Evolutionary conservation across 495 filamentous ascomycete species (phyloP), one percentile per base, ranked within the genome.

Genomic region (Penicillium flavigenum): DNA sequence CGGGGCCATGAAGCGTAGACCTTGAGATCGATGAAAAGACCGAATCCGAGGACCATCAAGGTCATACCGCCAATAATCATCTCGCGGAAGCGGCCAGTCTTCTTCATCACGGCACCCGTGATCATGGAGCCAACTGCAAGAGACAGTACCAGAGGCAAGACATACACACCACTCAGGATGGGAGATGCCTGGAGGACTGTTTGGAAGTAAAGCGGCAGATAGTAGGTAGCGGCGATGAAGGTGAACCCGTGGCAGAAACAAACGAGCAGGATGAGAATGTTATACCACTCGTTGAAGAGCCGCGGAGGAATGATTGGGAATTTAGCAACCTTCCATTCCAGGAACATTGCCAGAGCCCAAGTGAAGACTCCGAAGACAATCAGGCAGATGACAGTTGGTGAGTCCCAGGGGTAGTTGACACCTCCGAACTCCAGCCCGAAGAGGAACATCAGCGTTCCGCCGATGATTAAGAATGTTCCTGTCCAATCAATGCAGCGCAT

Each of bases 351-450:
- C 27, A 89, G 53, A 6, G 60, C 74, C 50, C 83, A 79, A n/a
- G 80, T 80, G 11, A 86, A 34, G 26, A 86, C 41, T 9, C 92
- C 91, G 61, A 92, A 91, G 29, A 94, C 73, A 56, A 96, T 81
- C 20, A 94, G 76, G 70, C 89, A 91, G 52, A 96, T 79, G 43
- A 94, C 88, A 0, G 79, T 86, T 0, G 87, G 72, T 1, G 90
- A 93, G 52, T 63, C 63, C 91, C 91, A 96, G 16, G 90, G 88
- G 57, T 81, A 81, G n/a, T 77, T 78, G 34, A 88, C 78, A 19
- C 92, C 92, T 47, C 90, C 90, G 55, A 87, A 87, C 63, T 91
- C 86, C 12, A 95, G 79, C 10, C 87, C 90, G 34, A 94, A 83
- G 14, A 95, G 79, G 63, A 96, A 79, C 84, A 95, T 92, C 34